phyloP scores from a whole-genome alignment of 73 alveolate genomes.

The Loxodes magnus region DNA sequence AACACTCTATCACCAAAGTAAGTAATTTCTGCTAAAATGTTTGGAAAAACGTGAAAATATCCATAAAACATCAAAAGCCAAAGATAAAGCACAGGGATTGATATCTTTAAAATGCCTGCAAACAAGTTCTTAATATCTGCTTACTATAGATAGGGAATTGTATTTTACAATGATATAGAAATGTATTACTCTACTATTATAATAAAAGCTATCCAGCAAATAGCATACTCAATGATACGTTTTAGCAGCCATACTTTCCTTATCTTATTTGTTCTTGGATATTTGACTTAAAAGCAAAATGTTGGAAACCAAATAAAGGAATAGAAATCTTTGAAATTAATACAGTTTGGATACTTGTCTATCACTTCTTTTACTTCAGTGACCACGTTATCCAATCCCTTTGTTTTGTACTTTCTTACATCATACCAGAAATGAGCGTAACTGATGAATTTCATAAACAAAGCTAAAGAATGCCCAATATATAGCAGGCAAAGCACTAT shows the following conservation, averaged over 20 bases:
- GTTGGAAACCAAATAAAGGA: conserved; percentile 62
- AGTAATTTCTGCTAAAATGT: conserved; percentile 58
- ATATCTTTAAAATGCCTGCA: conserved; percentile 30
- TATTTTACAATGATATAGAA: conserved; percentile 23
- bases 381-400: conserved; percentile 8
- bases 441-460: conserved; percentile 20
- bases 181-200: conserved; percentile 23
- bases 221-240: conserved; percentile 24
- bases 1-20: conserved; percentile 75
- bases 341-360: conserved; percentile 25
- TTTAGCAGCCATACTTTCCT: conserved; percentile 32
- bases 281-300: conserved; percentile 49
- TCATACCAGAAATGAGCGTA: conserved; percentile 49
- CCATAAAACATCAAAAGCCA: conserved; percentile 75
- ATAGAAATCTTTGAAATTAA: conserved; percentile 14
- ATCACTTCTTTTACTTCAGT: conserved; percentile 13
- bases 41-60: conserved; percentile 53
- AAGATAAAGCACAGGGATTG: conserved; percentile 56
- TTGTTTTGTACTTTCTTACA: conserved; percentile 20
- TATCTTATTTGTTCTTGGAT: conserved; percentile 32
- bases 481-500: no score
- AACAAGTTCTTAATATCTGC: conserved; percentile 15
- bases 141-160: conserved; percentile 14
- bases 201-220: neutral
- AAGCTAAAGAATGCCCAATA: conserved; percentile 4